phyloP scores from a whole-genome alignment of 2,329 filamentous ascomycete species.

The Catunica adiposa region DNA sequence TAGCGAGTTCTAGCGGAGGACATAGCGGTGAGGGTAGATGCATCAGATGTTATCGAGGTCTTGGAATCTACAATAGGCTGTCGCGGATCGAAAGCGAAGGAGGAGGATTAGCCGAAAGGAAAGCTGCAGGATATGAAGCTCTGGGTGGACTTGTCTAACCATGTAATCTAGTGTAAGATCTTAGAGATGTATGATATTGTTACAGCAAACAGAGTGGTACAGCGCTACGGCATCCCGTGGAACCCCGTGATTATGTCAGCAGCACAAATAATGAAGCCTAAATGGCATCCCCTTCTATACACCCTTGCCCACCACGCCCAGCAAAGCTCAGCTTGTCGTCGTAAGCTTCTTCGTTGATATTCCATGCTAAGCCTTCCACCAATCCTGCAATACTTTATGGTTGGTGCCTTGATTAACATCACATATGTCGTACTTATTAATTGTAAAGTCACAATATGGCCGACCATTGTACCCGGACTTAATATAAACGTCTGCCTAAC shows the following conservation, averaged over 20 bases:
- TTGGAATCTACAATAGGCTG: too few relatives aligned
- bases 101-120: too few relatives aligned
- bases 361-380: not conserved
- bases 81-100: too few relatives aligned
- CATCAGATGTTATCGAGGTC: not conserved
- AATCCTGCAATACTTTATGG: not conserved
- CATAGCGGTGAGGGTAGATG: not conserved
- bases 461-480: too few relatives aligned
- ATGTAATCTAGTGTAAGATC: too few relatives aligned
- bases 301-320: not conserved
- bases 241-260: not conserved
- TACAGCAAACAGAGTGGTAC: not conserved
- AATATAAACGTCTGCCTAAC: too few relatives aligned
- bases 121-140: too few relatives aligned
- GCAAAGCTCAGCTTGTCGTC: not conserved
- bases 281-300: not conserved
- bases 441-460: too few relatives aligned
- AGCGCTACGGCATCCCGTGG: not conserved
- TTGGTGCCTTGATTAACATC: not conserved
- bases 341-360: constrained; percentile 1
- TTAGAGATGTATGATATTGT: too few relatives aligned
- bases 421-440: too few relatives aligned
- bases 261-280: not conserved
- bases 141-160: too few relatives aligned
- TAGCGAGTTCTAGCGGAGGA: not conserved